Evolutionary conservation across 148 eudicot species (phyloP).

Genomic region (Camellia lanceoleosa): DNA sequence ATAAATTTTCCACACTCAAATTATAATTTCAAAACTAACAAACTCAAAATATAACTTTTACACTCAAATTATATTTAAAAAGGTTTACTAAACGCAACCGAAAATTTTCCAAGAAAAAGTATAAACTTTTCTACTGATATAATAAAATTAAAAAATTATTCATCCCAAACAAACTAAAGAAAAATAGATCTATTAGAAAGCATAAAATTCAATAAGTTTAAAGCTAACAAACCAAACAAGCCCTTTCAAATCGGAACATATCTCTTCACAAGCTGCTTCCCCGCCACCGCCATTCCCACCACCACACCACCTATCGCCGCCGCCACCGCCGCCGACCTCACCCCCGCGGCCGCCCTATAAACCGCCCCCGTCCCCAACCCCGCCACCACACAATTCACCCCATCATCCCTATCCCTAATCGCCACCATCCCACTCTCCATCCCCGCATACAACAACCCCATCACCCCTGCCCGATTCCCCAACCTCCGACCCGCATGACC

Average conservation of each 20-base stretch:
- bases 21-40: no score
- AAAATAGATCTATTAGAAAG: not conserved
- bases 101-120: no score
- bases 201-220: not conserved
- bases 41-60: no score
- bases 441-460: slow-evolving; percentile 37
- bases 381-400: slow-evolving; percentile 63
- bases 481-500: slow-evolving; percentile 58
- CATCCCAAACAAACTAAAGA: no score
- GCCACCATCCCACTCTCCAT: slow-evolving; percentile 64
- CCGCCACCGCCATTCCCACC: slow-evolving; percentile 57
- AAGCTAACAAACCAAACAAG: not conserved
- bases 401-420: slow-evolving; percentile 63
- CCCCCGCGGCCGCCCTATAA: slow-evolving; percentile 68
- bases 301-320: slow-evolving; percentile 72
- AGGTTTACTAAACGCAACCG: no score
- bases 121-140: no score
- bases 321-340: slow-evolving; percentile 70
- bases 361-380: slow-evolving; percentile 75
- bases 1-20: no score
- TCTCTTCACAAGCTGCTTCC: slow-evolving; percentile 58
- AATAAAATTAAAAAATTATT: no score
- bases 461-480: slow-evolving; percentile 14
- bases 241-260: slow-evolving; percentile 47
- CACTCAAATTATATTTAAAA: no score